Conservation (phyloP, 805 yeast species). For the Komagataella pseudopastoris region DNA sequence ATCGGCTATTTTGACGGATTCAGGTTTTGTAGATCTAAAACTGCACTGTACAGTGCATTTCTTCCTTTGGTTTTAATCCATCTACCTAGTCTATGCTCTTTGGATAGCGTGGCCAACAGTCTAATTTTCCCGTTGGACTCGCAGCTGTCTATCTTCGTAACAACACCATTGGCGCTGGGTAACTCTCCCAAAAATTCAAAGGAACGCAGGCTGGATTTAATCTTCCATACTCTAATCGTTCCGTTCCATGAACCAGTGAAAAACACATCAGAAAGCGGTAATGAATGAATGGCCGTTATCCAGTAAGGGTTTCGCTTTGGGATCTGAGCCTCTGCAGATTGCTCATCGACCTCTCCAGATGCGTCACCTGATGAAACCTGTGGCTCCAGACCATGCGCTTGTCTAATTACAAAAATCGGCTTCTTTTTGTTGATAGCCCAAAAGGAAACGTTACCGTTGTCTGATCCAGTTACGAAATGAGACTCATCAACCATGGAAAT, state of each 20-base stretch:
- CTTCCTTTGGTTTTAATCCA: conserved; percentile 57
- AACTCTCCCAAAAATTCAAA: conserved; percentile 47
- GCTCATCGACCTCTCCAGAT: conserved; percentile 32
- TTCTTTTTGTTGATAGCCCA: conserved; percentile 91
- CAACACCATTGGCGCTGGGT: conserved; percentile 52
- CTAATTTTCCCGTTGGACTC: conserved; percentile 34
- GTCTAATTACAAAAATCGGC: conserved; percentile 55
- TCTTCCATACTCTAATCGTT: conserved; percentile 60
- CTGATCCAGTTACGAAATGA: conserved; percentile 89
- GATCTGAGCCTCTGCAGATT: conserved; percentile 30
- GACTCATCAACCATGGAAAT: conserved; percentile 87
- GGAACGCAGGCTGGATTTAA: conserved; percentile 48
- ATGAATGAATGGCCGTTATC: conserved; percentile 70
- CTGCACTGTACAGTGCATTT: conserved; percentile 54
- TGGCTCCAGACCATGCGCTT: conserved; percentile 63
- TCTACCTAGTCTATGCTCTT: conserved; percentile 83
- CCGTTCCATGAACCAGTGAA: conserved; percentile 88
- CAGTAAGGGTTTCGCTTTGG: conserved; percentile 71
- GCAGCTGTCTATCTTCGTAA: conserved; percentile 46
- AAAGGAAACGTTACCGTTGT: conserved; percentile 78
- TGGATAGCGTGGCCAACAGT: conserved; percentile 56
- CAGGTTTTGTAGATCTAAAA: conserved; percentile 18
- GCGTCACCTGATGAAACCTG: conserved; percentile 30
- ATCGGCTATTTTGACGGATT: neutral
- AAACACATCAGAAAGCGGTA: conserved; percentile 78